A percentile compares a stretch with the other conserved stretches of the same genome.
Conservation (phyloP, 2,329 filamentous ascomycete genomes). For the Phialemoniopsis sp. region DNA sequence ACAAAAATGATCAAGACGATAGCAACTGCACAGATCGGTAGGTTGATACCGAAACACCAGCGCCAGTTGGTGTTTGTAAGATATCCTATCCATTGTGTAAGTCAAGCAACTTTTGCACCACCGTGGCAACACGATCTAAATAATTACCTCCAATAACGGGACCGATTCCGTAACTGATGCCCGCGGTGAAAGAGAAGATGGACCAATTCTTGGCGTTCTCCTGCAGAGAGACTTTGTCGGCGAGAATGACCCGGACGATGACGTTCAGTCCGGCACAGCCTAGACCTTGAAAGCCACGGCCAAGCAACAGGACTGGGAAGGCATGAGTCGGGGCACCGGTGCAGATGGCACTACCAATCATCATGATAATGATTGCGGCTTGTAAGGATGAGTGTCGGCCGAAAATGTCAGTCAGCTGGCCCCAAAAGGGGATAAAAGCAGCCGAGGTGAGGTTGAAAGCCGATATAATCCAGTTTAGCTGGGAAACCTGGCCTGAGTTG, state of each 20-base stretch:
- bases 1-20: conserved; percentile 51
- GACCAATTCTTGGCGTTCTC: conserved; percentile 61
- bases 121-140: too few species aligned
- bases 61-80: conserved; percentile 59
- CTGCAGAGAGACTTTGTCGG: conserved; percentile 56
- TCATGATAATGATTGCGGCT: conserved; percentile 48
- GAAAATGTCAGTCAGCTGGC: conserved; percentile 61
- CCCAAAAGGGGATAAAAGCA: conserved; percentile 62
- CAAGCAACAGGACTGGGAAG: conserved; percentile 57
- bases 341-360: conserved; percentile 58
- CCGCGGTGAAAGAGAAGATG: conserved; percentile 55
- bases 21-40: conserved; percentile 49
- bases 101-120: too few species aligned
- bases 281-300: conserved; percentile 58
- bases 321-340: conserved; percentile 48
- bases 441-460: conserved; percentile 64
- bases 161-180: conserved; percentile 54
- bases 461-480: conserved; percentile 66
- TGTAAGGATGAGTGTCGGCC: conserved; percentile 59
- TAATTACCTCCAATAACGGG: conserved; percentile 53
- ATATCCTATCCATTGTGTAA: conserved; percentile 19
- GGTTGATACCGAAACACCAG: conserved; percentile 63
- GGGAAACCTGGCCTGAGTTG: conserved; percentile 41
- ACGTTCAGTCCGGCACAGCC: conserved; percentile 59
- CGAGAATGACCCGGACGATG: conserved; percentile 55